Evolutionary conservation across 495 filamentous ascomycete genomes (phyloP).

Genomic region (Aspergillus hancockii): DNA sequence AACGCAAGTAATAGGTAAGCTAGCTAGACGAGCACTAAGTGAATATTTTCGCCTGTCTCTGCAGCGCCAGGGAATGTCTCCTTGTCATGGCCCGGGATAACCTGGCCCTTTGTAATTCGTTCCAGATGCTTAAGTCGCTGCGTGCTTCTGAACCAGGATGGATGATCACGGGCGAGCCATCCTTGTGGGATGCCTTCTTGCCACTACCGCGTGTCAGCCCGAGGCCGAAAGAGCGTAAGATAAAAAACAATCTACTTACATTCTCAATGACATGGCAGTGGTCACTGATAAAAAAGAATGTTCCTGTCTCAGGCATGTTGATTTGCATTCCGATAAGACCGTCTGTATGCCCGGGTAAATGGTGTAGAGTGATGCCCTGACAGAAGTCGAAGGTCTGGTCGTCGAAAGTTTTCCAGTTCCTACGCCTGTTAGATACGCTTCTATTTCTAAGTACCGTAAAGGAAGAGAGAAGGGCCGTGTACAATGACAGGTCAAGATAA

Average conservation of each 20-base stretch:
- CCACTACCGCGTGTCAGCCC: conserved; percentile 13
- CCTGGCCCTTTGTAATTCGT: conserved; percentile 14
- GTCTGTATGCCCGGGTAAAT: too few species aligned
- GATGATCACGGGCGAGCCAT: conserved; percentile 17
- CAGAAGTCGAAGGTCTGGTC: too few species aligned
- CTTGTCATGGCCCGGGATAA: conserved; percentile 19
- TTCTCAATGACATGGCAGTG: conserved; percentile 18
- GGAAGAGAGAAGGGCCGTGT: too few species aligned
- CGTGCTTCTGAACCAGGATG: conserved; percentile 18
- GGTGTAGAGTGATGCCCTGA: too few species aligned
- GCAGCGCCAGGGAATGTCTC: conserved; percentile 9
- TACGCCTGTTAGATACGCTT: too few species aligned
- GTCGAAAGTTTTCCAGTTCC: too few species aligned
- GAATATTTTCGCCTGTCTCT: conserved; percentile 15
- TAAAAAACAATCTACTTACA: conserved; percentile 7
- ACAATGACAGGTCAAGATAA: too few species aligned
- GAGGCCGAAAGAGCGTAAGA: neutral
- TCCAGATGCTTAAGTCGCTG: conserved; percentile 18
- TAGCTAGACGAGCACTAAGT: too few species aligned
- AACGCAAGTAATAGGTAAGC: too few species aligned
- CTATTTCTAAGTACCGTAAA: too few species aligned
- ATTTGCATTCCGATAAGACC: conserved; percentile 16
- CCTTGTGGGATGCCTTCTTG: conserved; percentile 17
- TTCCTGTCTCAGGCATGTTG: conserved; percentile 15
- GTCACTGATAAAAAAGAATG: conserved; percentile 16